Base-by-base conservation (phyloP, 768 basidiomycete species). In the Ramaria sp. region DNA sequence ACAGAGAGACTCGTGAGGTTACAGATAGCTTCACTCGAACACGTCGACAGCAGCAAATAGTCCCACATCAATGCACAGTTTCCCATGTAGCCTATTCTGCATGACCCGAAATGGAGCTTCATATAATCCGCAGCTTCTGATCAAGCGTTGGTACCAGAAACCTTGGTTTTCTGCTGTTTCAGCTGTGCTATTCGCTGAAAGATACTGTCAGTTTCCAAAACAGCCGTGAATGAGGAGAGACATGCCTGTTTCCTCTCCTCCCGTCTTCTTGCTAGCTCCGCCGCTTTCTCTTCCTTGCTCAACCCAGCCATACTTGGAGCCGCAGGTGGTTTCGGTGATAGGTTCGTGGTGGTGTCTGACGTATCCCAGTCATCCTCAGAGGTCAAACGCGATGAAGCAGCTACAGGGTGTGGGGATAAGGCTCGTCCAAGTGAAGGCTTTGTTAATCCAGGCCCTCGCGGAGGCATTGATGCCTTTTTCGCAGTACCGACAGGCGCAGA, bases 241-340 rank as follows among this genome's bases (percentile, higher is more conserved):
- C 78, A 18, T 52, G 90, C 90, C 73, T 89, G 82, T 66, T 86
- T 92, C 43, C 95, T 72, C 66, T 97, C 95, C 65, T 97, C 94
- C 63, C 94, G 86, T 56, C 93, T 74, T 59, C 85, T 73, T 7
- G 85, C 86, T 82, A 97, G 85, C 71, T 96, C 91, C n/a, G 81
- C 82, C 1, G 88, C 88, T 67, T 88, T 95, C 61, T 94, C 92
- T 66, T 96, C 95, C 66, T 92, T 96, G 25, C 79, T 77, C 76
- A 91, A 73, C 0, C 70, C 71, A 1, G 66, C 67, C 25, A 77
- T 67, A 53, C 73, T 70, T 24, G 63, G 60, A 1, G 68, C 53
- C n/a, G 63, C 47, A n/a, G 65, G 55, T 49, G 56, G 62, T 3
- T 61, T 52, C 20, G 51, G 20, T 10, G 7, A 7, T 30, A 8